phyloP scores from a whole-genome alignment of 352 stramenopile genomes.

The Globisporangium apiculatum region DNA sequence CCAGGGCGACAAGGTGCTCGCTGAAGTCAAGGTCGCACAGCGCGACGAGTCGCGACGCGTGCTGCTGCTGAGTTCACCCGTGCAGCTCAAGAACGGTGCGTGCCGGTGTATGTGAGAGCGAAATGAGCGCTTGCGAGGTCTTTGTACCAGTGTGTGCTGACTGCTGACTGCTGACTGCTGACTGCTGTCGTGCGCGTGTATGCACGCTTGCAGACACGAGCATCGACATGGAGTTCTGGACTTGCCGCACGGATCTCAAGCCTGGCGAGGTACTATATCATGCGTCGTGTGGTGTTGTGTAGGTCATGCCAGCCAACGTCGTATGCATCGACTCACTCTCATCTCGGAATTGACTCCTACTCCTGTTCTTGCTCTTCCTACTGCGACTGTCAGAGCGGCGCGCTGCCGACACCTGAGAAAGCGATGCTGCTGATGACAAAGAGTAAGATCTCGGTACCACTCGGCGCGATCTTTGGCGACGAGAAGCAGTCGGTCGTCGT shows the following conservation, averaged over 20 bases:
- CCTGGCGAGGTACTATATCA: slow-evolving; percentile 32
- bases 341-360: neutral
- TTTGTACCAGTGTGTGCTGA: neutral
- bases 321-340: neutral
- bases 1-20: slow-evolving; percentile 76
- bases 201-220: slow-evolving; percentile 36
- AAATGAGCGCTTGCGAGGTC: neutral
- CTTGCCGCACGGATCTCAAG: slow-evolving; percentile 38
- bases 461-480: slow-evolving; percentile 74
- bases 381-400: slow-evolving; percentile 20
- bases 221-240: slow-evolving; percentile 82
- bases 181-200: slow-evolving; percentile 3
- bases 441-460: slow-evolving; percentile 80
- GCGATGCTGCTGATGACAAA: slow-evolving; percentile 45
- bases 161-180: neutral
- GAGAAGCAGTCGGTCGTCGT: slow-evolving; percentile 77
- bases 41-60: slow-evolving; percentile 80
- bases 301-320: neutral
- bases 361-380: neutral
- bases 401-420: slow-evolving; percentile 30
- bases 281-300: neutral
- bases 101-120: slow-evolving; percentile 2
- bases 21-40: slow-evolving; percentile 85
- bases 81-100: slow-evolving; percentile 84
- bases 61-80: slow-evolving; percentile 76